Percentiles rank a stretch among this genome's conserved stretches.
phyloP scores from a whole-genome alignment of 2,329 filamentous ascomycete species.

The Neoascochyta sp. region DNA sequence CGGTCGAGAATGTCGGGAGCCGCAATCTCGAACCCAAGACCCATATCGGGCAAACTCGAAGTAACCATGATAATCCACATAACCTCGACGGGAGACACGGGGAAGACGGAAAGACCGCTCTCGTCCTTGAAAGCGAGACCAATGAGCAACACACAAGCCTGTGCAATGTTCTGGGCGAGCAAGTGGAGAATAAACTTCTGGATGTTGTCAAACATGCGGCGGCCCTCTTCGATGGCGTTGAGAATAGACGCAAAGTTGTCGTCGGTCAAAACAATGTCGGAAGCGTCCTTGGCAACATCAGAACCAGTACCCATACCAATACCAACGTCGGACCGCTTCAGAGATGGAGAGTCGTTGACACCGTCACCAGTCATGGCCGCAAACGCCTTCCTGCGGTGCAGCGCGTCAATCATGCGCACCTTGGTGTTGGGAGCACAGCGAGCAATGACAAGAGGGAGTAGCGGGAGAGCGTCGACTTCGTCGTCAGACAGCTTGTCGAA shows the following conservation, averaged over 20 bases:
- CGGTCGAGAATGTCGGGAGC: slow-evolving; percentile 33
- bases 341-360: slow-evolving; percentile 46
- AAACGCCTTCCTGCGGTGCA: slow-evolving; percentile 41
- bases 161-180: slow-evolving; percentile 33
- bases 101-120: slow-evolving; percentile 34
- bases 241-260: slow-evolving; percentile 47
- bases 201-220: slow-evolving; percentile 47
- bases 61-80: slow-evolving; percentile 42
- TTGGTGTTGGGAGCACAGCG: slow-evolving; percentile 46
- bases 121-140: slow-evolving; percentile 35
- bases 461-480: slow-evolving; percentile 40
- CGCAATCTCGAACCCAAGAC: slow-evolving; percentile 35
- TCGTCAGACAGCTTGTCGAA: slow-evolving; percentile 44
- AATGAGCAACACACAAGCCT: slow-evolving; percentile 34
- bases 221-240: slow-evolving; percentile 45
- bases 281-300: slow-evolving; percentile 45
- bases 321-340: slow-evolving; percentile 46
- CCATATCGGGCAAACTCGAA: slow-evolving; percentile 35
- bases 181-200: slow-evolving; percentile 40
- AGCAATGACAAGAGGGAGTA: slow-evolving; percentile 43
- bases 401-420: slow-evolving; percentile 44
- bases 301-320: slow-evolving; percentile 47
- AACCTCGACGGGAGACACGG: slow-evolving; percentile 36
- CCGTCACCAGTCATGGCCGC: slow-evolving; percentile 46
- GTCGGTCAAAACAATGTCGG: slow-evolving; percentile 45